Evolutionary conservation across 1,284 basidiomycete genomes (phyloP).

Genomic region (Cryptococcus amylolentus): DNA sequence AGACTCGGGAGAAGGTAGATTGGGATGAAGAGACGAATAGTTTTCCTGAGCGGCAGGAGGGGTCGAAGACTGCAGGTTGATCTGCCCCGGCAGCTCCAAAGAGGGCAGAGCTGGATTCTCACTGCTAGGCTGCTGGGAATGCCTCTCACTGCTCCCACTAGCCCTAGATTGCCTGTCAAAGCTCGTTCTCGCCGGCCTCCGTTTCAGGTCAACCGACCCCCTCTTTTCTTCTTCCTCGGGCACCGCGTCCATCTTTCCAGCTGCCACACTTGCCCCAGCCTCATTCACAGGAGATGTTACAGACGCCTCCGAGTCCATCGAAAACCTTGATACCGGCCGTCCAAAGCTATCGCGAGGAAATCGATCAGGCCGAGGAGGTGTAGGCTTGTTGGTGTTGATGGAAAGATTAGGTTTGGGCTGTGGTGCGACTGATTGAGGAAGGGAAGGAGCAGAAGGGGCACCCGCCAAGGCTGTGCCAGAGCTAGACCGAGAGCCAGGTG

Average conservation of each 20-base stretch:
- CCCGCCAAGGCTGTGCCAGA: neutral
- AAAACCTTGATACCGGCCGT: slow-evolving; percentile 36
- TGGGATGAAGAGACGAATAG: slow-evolving; percentile 31
- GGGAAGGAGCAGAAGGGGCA: slow-evolving; percentile 15
- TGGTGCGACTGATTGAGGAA: slow-evolving; percentile 2
- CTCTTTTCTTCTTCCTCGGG: slow-evolving; percentile 8
- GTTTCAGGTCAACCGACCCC: neutral
- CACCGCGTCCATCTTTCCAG: slow-evolving; percentile 5
- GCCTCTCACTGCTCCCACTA: neutral
- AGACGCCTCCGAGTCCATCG: slow-evolving; percentile 36
- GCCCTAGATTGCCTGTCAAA: neutral
- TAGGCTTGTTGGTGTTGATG: slow-evolving; percentile 15
- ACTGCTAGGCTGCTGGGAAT: neutral
- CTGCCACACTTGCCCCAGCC: neutral
- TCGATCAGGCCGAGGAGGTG: slow-evolving; percentile 32
- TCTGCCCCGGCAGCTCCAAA: slow-evolving; percentile 23
- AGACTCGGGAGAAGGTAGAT: slow-evolving; percentile 23
- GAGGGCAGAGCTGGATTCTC: slow-evolving; percentile 23
- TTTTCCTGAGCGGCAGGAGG: neutral
- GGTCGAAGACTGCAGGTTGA: slow-evolving; percentile 20
- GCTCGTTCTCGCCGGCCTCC: neutral
- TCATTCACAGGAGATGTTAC: neutral
- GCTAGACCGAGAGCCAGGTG: neutral
- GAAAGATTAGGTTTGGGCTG: slow-evolving; percentile 7
- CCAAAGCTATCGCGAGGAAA: slow-evolving; percentile 34